These are phyloP conservation scores for Botrytis cinerea DNA, from an alignment of 2,329 filamentous ascomycete species.

Conservation along the genomic window DNA sequence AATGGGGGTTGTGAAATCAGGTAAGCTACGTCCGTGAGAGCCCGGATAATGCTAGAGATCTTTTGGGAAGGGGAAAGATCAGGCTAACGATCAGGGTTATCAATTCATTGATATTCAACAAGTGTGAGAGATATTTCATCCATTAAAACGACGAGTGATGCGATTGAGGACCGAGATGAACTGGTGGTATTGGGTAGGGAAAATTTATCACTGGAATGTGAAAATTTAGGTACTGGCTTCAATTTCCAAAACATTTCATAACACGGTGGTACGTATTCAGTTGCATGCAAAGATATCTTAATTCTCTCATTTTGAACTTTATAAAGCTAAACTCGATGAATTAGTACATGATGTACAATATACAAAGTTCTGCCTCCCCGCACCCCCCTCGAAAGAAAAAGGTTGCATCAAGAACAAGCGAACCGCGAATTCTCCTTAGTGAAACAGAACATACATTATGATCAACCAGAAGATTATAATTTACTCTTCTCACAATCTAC, in stretches of 20 bases:
- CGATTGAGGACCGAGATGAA: fast-evolving
- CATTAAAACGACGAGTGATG: neutral
- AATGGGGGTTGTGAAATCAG: neutral
- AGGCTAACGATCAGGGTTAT: fast-evolving
- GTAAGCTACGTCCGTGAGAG: neutral
- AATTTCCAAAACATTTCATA: neutral
- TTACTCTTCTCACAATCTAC: neutral
- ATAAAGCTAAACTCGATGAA: neutral
- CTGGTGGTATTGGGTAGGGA: too few relatives aligned
- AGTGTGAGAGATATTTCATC: fast-evolving
- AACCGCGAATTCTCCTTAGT: neutral
- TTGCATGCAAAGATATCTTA: neutral
- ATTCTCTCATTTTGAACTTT: neutral
- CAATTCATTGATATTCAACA: neutral
- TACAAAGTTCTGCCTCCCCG: neutral
- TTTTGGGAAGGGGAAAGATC: neutral
- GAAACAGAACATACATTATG: neutral
- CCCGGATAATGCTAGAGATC: too few relatives aligned
- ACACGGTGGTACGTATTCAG: neutral
- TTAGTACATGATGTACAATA: neutral
- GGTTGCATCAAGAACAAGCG: neutral
- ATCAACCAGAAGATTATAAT: neutral
- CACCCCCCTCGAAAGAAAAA: too few relatives aligned
- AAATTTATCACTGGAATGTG: neutral
- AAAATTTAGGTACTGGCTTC: neutral